Conservation (phyloP, 2,329 filamentous ascomycete genomes). For the Diplodia sapinea region DNA sequence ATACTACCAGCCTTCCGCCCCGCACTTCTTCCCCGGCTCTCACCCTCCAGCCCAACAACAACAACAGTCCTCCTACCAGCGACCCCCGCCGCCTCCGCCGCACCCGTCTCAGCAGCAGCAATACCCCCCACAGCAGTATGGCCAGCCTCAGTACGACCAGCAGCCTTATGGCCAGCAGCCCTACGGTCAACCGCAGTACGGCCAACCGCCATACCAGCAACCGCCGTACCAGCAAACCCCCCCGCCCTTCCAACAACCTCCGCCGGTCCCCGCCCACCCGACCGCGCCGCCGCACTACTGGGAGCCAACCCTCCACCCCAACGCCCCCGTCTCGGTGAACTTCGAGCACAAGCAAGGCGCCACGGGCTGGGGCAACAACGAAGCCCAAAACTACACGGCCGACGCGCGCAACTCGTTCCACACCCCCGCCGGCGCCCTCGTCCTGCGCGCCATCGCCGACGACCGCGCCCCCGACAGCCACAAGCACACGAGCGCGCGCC, state of each 20-base stretch:
- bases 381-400: slow-evolving; percentile 63
- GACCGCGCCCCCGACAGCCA: slow-evolving; percentile 42
- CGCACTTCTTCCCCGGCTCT: slow-evolving; percentile 27
- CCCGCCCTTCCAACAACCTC: slow-evolving; percentile 39
- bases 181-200: slow-evolving; percentile 34
- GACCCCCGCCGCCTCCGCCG: slow-evolving; percentile 3
- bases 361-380: slow-evolving; percentile 68
- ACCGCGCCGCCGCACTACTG: slow-evolving; percentile 54
- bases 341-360: slow-evolving; percentile 63
- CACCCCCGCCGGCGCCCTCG: slow-evolving; percentile 57
- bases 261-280: slow-evolving; percentile 40
- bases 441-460: slow-evolving; percentile 59
- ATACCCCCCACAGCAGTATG: slow-evolving; percentile 29
- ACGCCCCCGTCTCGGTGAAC: slow-evolving; percentile 55
- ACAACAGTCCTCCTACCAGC: slow-evolving; percentile 25
- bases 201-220: slow-evolving; percentile 40
- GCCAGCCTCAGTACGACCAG: slow-evolving; percentile 6
- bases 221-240: slow-evolving; percentile 32
- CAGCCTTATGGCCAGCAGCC: slow-evolving; percentile 22
- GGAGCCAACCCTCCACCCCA: slow-evolving; percentile 58
- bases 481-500: slow-evolving; percentile 61
- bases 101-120: slow-evolving; percentile 1
- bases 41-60: slow-evolving; percentile 33
- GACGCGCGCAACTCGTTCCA: slow-evolving; percentile 60
- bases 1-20: slow-evolving; percentile 21